Evolutionary conservation across 495 filamentous ascomycete species (phyloP).

Genomic region (Tuber umbilicatum): DNA sequence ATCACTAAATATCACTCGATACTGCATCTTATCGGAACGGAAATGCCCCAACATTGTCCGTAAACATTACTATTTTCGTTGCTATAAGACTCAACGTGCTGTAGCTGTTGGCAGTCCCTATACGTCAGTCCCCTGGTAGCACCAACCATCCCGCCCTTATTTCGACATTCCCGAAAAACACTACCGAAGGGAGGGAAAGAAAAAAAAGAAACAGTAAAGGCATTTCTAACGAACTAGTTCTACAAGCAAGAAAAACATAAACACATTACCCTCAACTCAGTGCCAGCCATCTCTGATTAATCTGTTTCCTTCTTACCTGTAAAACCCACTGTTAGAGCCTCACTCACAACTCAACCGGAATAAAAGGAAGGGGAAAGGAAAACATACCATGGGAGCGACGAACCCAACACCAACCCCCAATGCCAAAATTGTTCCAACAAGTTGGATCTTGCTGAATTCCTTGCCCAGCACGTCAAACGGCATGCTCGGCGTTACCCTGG

Average conservation of each 20-base stretch:
- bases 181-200: slow-evolving; percentile 1
- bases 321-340: slow-evolving; percentile 12
- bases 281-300: slow-evolving; percentile 48
- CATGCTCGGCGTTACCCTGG: slow-evolving; percentile 72
- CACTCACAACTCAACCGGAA: slow-evolving; percentile 16
- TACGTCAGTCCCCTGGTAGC: not conserved
- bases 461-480: slow-evolving; percentile 89
- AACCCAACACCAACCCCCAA: slow-evolving; percentile 65
- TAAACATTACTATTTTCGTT: not conserved
- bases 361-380: slow-evolving; percentile 41
- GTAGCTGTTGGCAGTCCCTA: not conserved
- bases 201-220: slow-evolving; percentile 11
- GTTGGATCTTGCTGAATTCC: slow-evolving; percentile 80
- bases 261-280: slow-evolving; percentile 10
- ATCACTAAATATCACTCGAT: not conserved
- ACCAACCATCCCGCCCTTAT: not conserved
- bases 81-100: not conserved
- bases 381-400: slow-evolving; percentile 71
- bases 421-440: slow-evolving; percentile 74
- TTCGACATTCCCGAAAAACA: slow-evolving; percentile 4
- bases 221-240: slow-evolving; percentile 8
- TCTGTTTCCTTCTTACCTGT: slow-evolving; percentile 49
- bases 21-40: not conserved
- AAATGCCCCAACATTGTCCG: not conserved
- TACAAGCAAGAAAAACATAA: slow-evolving; percentile 1